Evolutionary conservation across 2,329 filamentous ascomycete genomes (phyloP).

Genomic region (Fusarium xyrophilum): DNA sequence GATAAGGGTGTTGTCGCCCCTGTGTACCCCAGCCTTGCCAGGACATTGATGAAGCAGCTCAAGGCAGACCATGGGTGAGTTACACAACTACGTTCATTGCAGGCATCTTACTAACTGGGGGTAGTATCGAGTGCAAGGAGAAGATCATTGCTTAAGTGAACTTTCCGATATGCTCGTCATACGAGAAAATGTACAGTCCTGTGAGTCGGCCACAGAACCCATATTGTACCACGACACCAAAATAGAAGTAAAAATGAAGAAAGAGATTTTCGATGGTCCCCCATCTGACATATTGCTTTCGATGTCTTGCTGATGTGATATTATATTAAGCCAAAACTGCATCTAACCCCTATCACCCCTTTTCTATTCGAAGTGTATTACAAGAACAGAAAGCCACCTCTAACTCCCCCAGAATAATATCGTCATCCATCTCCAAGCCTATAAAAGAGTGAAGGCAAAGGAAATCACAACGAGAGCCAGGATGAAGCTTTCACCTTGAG

Average conservation of each 20-base stretch:
- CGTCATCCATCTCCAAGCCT: neutral
- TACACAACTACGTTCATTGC: neutral
- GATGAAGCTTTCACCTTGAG: neutral
- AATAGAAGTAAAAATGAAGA: slow-evolving; percentile 15
- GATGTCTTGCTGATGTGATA: slow-evolving; percentile 12
- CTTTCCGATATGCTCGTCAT: neutral
- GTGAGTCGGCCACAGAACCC: neutral
- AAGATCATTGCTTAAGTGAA: slow-evolving; percentile 24
- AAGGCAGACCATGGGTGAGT: slow-evolving; percentile 72
- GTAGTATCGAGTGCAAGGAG: slow-evolving; percentile 25
- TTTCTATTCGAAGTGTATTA: slow-evolving; percentile 15
- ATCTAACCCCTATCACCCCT: slow-evolving; percentile 11
- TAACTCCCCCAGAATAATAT: neutral
- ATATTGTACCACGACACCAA: neutral
- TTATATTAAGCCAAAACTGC: slow-evolving; percentile 14
- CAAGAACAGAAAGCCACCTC: neutral
- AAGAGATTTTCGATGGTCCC: neutral
- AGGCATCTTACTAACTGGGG: neutral
- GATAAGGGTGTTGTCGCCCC: slow-evolving; percentile 80
- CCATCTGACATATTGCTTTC: neutral
- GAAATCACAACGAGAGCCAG: neutral
- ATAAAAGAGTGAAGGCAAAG: slow-evolving; percentile 14
- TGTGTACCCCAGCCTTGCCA: slow-evolving; percentile 74
- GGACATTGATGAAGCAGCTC: slow-evolving; percentile 77
- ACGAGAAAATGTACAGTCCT: neutral